A percentile compares a stretch with the other conserved stretches of the same genome.
Evolutionary conservation across 257 asterid genomes (phyloP).

Genomic region (Galeopsis tetrahit): DNA sequence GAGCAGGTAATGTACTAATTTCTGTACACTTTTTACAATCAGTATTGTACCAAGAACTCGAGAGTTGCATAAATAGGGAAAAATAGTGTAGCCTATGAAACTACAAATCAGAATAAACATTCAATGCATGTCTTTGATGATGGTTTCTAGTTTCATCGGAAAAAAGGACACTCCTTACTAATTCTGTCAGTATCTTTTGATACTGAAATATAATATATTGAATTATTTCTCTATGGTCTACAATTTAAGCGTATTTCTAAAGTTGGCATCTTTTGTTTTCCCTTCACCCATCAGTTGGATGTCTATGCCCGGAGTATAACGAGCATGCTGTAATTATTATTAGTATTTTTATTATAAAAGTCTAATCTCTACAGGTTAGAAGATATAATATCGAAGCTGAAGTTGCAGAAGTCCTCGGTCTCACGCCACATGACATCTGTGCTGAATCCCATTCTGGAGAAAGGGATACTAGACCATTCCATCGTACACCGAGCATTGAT

Average conservation of each 20-base stretch:
- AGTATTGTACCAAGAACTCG: conserved; percentile 10
- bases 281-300: conserved; percentile 7
- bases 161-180: not conserved
- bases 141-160: not conserved
- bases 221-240: not conserved
- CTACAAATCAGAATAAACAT: not conserved
- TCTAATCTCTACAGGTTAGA: conserved; percentile 54
- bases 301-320: not conserved
- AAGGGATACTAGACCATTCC: conserved; percentile 93
- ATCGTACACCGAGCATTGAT: conserved; percentile 77
- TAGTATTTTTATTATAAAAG: not conserved
- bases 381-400: conserved; percentile 77
- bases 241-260: not conserved
- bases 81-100: conserved; percentile 5
- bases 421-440: conserved; percentile 79
- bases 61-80: not conserved
- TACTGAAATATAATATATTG: not conserved
- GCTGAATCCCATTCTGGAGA: conserved; percentile 88
- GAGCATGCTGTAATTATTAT: not conserved
- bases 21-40: not conserved
- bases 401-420: conserved; percentile 76
- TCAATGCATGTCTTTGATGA: not conserved
- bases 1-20: conserved; percentile 51
- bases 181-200: not conserved
- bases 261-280: not conserved